Conservation (phyloP, 192 early-diverging fungal genomes). For the Helicostylum pulchrum region DNA sequence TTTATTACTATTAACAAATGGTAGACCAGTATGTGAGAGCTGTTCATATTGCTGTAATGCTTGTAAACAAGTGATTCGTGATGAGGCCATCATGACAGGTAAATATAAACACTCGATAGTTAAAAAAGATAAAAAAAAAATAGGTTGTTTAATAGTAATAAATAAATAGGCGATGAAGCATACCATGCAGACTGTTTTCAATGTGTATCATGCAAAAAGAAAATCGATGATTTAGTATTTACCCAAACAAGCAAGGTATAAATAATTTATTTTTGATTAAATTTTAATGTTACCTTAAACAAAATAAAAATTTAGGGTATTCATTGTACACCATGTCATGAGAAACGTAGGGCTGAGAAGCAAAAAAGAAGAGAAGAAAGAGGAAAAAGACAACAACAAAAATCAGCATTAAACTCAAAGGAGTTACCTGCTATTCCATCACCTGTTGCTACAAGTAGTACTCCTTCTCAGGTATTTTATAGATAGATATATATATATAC, state of each 20-base stretch:
- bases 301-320: slow-evolving; percentile 49
- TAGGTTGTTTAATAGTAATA: slow-evolving; percentile 1
- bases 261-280: slow-evolving; percentile 8
- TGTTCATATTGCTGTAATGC: slow-evolving; percentile 75
- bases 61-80: slow-evolving; percentile 70
- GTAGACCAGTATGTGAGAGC: slow-evolving; percentile 80
- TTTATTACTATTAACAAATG: slow-evolving; percentile 70
- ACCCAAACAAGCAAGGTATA: slow-evolving; percentile 71
- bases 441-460: neutral
- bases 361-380: slow-evolving; percentile 48
- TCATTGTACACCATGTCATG: slow-evolving; percentile 72
- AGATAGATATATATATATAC: too few relatives aligned
- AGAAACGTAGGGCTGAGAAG: slow-evolving; percentile 63
- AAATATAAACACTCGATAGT: slow-evolving; percentile 17
- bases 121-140: neutral
- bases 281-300: neutral
- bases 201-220: slow-evolving; percentile 67
- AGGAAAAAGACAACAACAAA: slow-evolving; percentile 12
- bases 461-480: too few relatives aligned
- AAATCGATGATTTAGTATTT: slow-evolving; percentile 76
- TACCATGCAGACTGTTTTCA: slow-evolving; percentile 82
- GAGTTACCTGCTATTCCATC: slow-evolving; percentile 11
- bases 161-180: slow-evolving; percentile 59
- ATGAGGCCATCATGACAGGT: slow-evolving; percentile 85
- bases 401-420: slow-evolving; percentile 8